phyloP scores from a whole-genome alignment of 495 filamentous ascomycete genomes.

The Podospora appendiculata region DNA sequence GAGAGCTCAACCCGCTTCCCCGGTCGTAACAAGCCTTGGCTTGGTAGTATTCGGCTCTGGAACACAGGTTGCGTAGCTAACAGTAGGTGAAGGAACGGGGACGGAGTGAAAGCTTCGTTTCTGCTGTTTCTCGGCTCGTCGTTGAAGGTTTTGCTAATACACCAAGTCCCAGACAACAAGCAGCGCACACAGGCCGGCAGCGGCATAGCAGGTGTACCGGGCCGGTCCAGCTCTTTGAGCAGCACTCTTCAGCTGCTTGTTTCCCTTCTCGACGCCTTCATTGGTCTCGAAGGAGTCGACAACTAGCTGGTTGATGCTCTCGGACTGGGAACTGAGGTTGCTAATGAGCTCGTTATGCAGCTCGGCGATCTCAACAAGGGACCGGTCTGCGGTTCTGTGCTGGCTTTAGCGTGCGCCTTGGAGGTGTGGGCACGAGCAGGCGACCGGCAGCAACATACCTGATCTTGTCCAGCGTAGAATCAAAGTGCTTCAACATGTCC shows the following conservation, averaged over 20 bases:
- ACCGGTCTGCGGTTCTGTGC: constrained; percentile 76
- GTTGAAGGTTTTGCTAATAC: constrained; percentile 42
- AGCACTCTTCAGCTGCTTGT: constrained; percentile 84
- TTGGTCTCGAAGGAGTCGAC: constrained; percentile 70
- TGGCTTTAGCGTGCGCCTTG: neutral
- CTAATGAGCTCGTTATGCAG: constrained; percentile 80
- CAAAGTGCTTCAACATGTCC: constrained; percentile 84
- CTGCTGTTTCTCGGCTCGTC: too few relatives aligned
- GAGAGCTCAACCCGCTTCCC: too few relatives aligned
- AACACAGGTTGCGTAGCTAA: too few relatives aligned
- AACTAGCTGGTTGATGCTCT: constrained; percentile 82
- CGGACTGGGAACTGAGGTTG: constrained; percentile 78
- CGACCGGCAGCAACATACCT: constrained; percentile 44
- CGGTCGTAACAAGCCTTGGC: too few relatives aligned
- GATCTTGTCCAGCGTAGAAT: constrained; percentile 86
- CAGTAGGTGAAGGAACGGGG: too few relatives aligned
- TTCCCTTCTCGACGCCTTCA: constrained; percentile 82
- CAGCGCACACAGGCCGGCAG: constrained; percentile 69
- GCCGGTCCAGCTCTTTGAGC: constrained; percentile 75
- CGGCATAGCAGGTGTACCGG: constrained; percentile 81
- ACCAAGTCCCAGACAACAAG: constrained; percentile 92
- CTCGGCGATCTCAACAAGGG: constrained; percentile 85
- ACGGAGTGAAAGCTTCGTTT: too few relatives aligned
- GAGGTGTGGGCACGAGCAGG: neutral
- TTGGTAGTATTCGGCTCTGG: too few relatives aligned